phyloP scores from a whole-genome alignment of 2,329 filamentous ascomycete species.

The Ophiocordyceps unilateralis region DNA sequence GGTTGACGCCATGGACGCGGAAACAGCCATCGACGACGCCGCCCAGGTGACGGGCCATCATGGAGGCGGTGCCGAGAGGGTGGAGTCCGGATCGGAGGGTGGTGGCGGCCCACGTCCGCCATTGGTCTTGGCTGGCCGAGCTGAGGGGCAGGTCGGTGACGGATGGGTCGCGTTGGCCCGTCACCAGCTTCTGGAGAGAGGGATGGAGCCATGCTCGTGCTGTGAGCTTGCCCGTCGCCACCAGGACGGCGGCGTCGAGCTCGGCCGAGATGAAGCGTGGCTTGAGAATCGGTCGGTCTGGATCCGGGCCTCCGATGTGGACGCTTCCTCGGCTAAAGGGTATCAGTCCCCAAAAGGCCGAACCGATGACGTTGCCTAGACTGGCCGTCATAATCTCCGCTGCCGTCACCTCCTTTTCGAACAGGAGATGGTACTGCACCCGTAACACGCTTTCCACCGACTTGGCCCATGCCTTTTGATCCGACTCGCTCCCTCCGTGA shows the following conservation, averaged over 20 bases:
- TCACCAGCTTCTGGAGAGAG: background rate
- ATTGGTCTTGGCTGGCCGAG: constrained; percentile 4
- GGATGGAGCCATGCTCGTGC: constrained; percentile 2
- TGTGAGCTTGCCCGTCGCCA: constrained; percentile 12
- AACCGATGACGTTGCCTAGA: constrained; percentile 13
- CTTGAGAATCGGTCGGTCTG: constrained; percentile 18
- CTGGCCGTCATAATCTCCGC: constrained; percentile 26
- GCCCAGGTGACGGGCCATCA: constrained; percentile 30
- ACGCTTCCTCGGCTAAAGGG: constrained; percentile 23
- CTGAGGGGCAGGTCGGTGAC: constrained; percentile 1
- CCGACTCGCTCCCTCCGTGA: constrained; percentile 7
- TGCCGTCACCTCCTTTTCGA: constrained; percentile 24
- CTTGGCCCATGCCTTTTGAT: constrained; percentile 8
- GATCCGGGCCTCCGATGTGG: constrained; percentile 18
- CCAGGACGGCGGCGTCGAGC: constrained; percentile 16
- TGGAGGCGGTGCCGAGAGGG: constrained; percentile 28
- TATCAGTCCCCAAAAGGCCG: constrained; percentile 19
- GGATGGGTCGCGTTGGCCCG: background rate
- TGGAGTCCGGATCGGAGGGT: constrained; percentile 20
- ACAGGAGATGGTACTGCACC: constrained; percentile 30
- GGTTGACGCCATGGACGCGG: constrained; percentile 21
- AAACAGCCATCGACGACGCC: constrained; percentile 29
- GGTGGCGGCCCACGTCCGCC: constrained; percentile 3
- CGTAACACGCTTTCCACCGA: constrained; percentile 22
- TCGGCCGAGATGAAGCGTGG: constrained; percentile 17